Conservation (phyloP, 2,329 filamentous ascomycete species). For the Verticillium nubilum region DNA sequence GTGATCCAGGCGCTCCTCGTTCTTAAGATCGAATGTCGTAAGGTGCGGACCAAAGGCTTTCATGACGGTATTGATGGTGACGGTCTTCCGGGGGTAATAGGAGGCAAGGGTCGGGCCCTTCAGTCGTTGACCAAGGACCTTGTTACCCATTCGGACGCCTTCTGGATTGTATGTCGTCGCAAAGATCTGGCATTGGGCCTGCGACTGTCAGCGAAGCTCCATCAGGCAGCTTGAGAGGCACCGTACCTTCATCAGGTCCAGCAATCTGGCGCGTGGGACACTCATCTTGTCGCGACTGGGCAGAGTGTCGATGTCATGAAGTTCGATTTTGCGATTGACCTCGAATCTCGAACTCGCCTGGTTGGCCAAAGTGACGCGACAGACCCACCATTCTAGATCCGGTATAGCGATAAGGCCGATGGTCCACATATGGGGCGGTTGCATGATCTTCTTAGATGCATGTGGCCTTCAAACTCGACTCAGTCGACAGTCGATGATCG, state of each 20-base stretch:
- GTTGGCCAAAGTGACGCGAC: background rate
- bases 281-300: constrained; percentile 45
- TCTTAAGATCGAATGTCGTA: constrained; percentile 66
- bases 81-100: constrained; percentile 79
- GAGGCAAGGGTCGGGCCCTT: constrained; percentile 75
- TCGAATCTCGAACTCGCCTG: background rate
- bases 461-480: background rate
- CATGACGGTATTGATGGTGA: constrained; percentile 68
- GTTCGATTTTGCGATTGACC: constrained; percentile 12
- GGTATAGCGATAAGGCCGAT: background rate
- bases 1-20: constrained; percentile 75
- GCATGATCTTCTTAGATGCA: background rate
- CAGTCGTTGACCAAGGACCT: constrained; percentile 82
- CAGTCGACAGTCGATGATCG: background rate
- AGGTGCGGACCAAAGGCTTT: constrained; percentile 62
- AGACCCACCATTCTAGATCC: background rate
- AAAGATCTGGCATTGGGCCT: constrained; percentile 92
- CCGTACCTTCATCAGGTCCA: constrained; percentile 74
- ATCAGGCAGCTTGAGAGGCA: background rate
- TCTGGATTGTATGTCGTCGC: constrained; percentile 86
- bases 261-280: constrained; percentile 54
- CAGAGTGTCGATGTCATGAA: constrained; percentile 15
- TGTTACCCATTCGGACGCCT: constrained; percentile 77
- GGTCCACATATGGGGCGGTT: background rate
- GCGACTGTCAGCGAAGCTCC: constrained; percentile 1